Evolutionary conservation across 441 rosid genomes (phyloP).

Genomic region (Adansonia madagascariensis): DNA sequence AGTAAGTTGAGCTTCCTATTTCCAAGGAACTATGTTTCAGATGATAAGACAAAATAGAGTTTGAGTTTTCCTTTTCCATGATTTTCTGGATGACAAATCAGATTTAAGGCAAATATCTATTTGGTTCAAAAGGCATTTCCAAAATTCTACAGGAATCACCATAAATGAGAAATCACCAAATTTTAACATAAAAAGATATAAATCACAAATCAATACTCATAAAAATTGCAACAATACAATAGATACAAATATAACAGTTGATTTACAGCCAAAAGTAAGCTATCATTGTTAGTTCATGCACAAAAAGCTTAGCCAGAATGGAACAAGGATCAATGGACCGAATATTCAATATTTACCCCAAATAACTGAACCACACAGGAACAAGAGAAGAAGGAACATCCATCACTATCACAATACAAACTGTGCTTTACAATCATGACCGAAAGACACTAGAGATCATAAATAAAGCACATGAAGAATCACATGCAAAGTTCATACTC

Average conservation of each 20-base stretch:
- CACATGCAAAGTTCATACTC: background rate
- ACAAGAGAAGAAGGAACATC: background rate
- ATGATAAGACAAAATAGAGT: background rate
- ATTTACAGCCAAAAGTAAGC: background rate
- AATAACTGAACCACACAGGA: background rate
- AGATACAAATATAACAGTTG: background rate
- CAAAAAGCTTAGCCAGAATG: background rate
- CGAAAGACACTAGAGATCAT: background rate
- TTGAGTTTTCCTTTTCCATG: background rate
- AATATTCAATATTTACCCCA: background rate
- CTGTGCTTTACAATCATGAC: background rate
- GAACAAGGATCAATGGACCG: background rate
- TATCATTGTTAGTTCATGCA: background rate
- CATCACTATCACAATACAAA: background rate
- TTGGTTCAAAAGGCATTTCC: background rate
- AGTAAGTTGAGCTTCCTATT: background rate
- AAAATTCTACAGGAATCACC: background rate
- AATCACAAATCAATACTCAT: background rate
- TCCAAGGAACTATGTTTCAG: background rate
- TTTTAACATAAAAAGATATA: background rate
- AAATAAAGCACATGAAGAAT: background rate
- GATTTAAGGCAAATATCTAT: background rate
- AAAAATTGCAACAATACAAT: background rate
- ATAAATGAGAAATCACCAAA: background rate
- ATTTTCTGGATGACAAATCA: slow-evolving; percentile 5